Evolutionary conservation across 2,329 filamentous ascomycete species (phyloP).

Genomic region (Colletotrichum tofieldiae): DNA sequence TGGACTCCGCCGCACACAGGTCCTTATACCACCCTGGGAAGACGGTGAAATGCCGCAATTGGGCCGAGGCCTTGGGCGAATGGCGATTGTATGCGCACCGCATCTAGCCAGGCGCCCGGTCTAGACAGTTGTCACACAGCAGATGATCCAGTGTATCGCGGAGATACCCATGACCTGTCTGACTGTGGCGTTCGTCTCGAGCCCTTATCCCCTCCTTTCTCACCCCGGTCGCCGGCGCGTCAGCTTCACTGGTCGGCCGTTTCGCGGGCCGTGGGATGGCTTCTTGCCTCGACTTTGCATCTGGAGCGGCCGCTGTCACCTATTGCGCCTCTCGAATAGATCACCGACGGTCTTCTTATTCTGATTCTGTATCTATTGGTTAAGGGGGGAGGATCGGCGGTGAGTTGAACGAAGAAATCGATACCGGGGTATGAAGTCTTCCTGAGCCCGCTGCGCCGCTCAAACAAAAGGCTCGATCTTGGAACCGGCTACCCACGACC

Average conservation of each 20-base stretch:
- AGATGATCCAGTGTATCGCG: not conserved
- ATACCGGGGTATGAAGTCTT: not conserved
- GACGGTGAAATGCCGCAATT: not conserved
- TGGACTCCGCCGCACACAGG: no score
- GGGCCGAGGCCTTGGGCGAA: not conserved
- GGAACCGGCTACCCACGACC: not conserved
- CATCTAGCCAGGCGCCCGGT: not conserved
- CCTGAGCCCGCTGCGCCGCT: conserved; percentile 10
- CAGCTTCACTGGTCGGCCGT: conserved; percentile 17
- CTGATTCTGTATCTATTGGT: not conserved
- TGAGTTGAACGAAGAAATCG: not conserved
- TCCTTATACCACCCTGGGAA: not conserved
- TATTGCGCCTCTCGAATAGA: not conserved
- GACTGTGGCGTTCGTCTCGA: not conserved
- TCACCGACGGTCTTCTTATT: not conserved
- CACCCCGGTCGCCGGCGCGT: conserved; percentile 22
- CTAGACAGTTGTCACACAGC: not conserved
- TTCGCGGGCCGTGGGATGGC: conserved; percentile 5
- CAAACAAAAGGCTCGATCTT: not conserved
- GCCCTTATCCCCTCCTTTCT: conserved; percentile 4
- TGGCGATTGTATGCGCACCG: no score
- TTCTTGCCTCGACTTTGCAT: not conserved
- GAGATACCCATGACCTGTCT: conserved; percentile 9
- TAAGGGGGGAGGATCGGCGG: not conserved
- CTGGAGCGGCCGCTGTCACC: conserved; percentile 12